Base-by-base conservation (phyloP, 2,329 filamentous ascomycete genomes). In the Lojkania enalia region DNA sequence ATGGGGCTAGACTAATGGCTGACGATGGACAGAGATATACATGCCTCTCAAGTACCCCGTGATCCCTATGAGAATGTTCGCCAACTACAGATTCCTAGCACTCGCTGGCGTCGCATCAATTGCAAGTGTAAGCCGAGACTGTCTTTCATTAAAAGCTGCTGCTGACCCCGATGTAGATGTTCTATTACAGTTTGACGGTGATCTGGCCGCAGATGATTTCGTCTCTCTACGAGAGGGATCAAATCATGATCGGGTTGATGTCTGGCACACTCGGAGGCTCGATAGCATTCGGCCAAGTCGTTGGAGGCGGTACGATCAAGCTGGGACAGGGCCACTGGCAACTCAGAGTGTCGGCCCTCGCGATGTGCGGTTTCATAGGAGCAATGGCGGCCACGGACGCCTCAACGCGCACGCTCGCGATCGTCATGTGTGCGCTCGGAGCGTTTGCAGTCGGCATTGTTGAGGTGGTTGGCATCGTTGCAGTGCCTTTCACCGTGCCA, bases 361-460 rank as follows among this genome's bases (percentile, higher is more conserved):
- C 42, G 9, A 57, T 54, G 51, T 54, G 51, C 27, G 51, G 16
- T 9, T 57, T 54, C 25, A 54, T 57, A 21, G 46, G 54, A 3
- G 46, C 53, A 13, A 56, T 56, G 51, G 53, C 53, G 4, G 46
- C 53, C 6, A 48, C 48, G n/a, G 35, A 56, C 43, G 51, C 44
- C 14, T 52, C 46, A 11, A 56, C 53, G 11, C 43, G 46, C 2
- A 42, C 44, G n/a, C 21, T 45, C 4, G 48, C 45, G 2, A 51
- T 54, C 21, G 20, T 20, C 13, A 40, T 50, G 30, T 48, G 43
- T 19, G 19, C 39, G 27, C 35, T 54, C 5, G 37, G 64, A 48
- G 40, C 68, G 54, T 56, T 79, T 74, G 40, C 67, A 71, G 47
- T 74, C 62, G 31, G 71, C 64, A 49, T 79, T 69, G 49, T 76